A percentile compares a stretch with the other conserved stretches of the same genome.
These are phyloP conservation scores for Lithospermum erythrorhizon DNA, from an alignment of 257 asterid species.

Conservation along the genomic window DNA sequence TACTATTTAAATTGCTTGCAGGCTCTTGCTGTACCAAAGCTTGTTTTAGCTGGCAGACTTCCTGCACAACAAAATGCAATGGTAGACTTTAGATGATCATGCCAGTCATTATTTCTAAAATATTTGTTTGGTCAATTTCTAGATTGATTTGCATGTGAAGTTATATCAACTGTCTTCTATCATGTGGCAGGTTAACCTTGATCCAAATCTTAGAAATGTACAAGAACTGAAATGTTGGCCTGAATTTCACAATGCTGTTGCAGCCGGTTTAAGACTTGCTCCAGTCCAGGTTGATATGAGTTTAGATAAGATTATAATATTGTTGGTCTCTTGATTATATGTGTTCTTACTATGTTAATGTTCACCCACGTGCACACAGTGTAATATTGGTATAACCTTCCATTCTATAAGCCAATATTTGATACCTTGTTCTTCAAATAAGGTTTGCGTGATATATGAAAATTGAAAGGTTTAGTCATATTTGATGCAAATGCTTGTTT, in stretches of 20 bases:
- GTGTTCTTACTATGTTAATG: neutral
- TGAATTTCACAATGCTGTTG: slow-evolving; percentile 98
- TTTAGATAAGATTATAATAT: neutral
- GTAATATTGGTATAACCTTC: neutral
- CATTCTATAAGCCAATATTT: slow-evolving; percentile 3
- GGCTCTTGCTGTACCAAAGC: slow-evolving; percentile 96
- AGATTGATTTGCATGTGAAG: neutral
- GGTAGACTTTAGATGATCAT: slow-evolving; percentile 27
- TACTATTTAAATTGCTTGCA: slow-evolving; percentile 19
- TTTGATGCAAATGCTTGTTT: slow-evolving; percentile 3
- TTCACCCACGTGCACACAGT: too few species aligned
- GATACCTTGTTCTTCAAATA: slow-evolving; percentile 3
- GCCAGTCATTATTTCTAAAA: neutral
- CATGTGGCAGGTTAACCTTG: slow-evolving; percentile 66
- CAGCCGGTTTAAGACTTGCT: slow-evolving; percentile 91
- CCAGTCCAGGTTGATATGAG: slow-evolving; percentile 66
- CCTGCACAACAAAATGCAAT: slow-evolving; percentile 98
- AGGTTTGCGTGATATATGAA: neutral
- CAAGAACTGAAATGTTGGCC: slow-evolving; percentile 94
- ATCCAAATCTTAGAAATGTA: slow-evolving; percentile 72
- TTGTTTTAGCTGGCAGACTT: slow-evolving; percentile 92
- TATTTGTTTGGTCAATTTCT: neutral
- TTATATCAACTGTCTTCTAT: neutral
- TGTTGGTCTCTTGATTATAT: slow-evolving; percentile 6
- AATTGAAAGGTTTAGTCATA: neutral